These are phyloP conservation scores for Lasiodiplodia sp. DNA, from an alignment of 2,329 filamentous ascomycete genomes.

Conservation along the genomic window DNA sequence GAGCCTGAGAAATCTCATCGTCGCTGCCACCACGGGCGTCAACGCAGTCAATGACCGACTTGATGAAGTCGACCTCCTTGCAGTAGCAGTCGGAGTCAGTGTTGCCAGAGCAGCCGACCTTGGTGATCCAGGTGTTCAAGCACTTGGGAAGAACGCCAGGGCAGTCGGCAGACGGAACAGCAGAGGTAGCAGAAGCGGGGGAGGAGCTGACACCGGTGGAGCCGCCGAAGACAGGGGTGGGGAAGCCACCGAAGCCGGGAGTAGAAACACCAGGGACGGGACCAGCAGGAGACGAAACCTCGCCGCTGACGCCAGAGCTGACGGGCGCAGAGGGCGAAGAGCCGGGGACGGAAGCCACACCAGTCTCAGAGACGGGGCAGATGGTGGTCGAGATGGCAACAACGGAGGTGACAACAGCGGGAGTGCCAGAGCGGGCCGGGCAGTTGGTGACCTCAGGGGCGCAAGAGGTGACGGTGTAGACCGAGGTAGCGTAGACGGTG, in stretches of 20 bases:
- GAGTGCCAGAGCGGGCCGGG: slow-evolving; percentile 34
- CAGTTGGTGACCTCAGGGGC: slow-evolving; percentile 32
- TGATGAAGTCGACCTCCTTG: slow-evolving; percentile 76
- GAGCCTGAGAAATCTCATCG: slow-evolving; percentile 71
- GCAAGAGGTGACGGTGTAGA: slow-evolving; percentile 35
- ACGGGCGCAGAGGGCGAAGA: slow-evolving; percentile 22
- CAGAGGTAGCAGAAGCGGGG: slow-evolving; percentile 30
- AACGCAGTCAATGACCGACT: slow-evolving; percentile 82
- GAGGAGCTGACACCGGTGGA: slow-evolving; percentile 24
- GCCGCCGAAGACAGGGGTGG: slow-evolving; percentile 7
- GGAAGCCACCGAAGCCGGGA: slow-evolving; percentile 21
- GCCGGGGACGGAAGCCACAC: slow-evolving; percentile 28
- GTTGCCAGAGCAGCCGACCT: slow-evolving; percentile 82
- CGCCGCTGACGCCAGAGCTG: slow-evolving; percentile 14
- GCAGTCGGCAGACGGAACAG: slow-evolving; percentile 48
- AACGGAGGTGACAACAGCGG: slow-evolving; percentile 19
- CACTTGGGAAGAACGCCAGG: slow-evolving; percentile 83
- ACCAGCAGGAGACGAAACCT: slow-evolving; percentile 19
- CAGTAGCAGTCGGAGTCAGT: slow-evolving; percentile 87
- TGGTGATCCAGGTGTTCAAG: slow-evolving; percentile 85
- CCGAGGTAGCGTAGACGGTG: slow-evolving; percentile 28
- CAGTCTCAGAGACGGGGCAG: slow-evolving; percentile 27
- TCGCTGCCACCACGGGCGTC: slow-evolving; percentile 75
- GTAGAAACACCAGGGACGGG: slow-evolving; percentile 30
- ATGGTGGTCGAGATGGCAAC: slow-evolving; percentile 28